These are phyloP conservation scores for Strigomonas culicis DNA, from an alignment of 208 protist genomes.

Conservation along the genomic window DNA sequence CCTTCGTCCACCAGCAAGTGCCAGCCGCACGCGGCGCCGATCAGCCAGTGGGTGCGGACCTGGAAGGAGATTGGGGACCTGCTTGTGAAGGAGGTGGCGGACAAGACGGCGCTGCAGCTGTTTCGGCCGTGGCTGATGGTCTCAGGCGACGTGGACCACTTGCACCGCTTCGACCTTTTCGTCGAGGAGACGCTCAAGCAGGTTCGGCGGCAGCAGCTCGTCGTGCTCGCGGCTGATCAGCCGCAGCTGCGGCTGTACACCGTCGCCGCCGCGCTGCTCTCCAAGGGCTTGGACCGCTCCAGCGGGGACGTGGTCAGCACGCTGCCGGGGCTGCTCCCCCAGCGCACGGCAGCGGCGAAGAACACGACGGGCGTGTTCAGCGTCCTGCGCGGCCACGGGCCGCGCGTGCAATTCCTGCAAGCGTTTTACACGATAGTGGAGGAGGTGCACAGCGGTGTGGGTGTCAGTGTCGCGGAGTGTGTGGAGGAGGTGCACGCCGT, in stretches of 20 bases:
- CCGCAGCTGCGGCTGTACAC: slow-evolving; percentile 1
- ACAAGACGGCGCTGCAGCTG: not conserved
- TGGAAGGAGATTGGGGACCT: not conserved
- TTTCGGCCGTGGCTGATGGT: not conserved
- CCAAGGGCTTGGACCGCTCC: slow-evolving; percentile 3
- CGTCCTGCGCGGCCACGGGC: not conserved
- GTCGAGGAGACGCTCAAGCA: not conserved
- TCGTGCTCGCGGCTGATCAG: slow-evolving; percentile 9
- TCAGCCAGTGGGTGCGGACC: not conserved
- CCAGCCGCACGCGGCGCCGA: not conserved
- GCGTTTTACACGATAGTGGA: slow-evolving; percentile 14
- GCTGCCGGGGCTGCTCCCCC: not conserved
- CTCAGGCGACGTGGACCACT: not conserved
- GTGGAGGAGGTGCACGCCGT: not conserved
- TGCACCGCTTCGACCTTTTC: not conserved
- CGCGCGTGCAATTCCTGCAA: slow-evolving; percentile 25
- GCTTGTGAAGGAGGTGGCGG: not conserved
- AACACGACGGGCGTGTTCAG: not conserved
- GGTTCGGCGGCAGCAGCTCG: not conserved
- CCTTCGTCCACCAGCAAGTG: not conserved
- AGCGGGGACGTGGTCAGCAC: not conserved
- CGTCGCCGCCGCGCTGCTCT: not conserved
- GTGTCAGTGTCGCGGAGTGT: slow-evolving; percentile 10
- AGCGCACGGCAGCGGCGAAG: not conserved
- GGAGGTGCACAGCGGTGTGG: slow-evolving; percentile 15